Percentiles rank a stretch among this genome's conserved stretches.
Evolutionary conservation across 164 flowering plant species (phyloP).

Genomic region (Litsea cubeba): DNA sequence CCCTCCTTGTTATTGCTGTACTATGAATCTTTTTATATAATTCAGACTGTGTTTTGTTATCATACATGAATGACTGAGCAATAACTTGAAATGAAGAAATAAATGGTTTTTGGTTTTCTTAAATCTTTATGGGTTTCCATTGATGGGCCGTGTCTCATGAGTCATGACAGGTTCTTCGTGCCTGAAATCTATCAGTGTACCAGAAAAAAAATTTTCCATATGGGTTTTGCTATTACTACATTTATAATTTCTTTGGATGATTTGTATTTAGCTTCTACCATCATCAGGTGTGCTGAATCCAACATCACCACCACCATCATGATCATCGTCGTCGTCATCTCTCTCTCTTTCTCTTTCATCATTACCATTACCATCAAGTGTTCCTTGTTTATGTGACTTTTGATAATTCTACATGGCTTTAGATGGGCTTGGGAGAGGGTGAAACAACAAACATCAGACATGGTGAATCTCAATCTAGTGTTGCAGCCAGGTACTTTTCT

Average conservation of each 20-base stretch:
- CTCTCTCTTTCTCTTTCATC: background rate
- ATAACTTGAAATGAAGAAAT: background rate
- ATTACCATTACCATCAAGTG: too few relatives aligned
- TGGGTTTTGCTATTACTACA: background rate
- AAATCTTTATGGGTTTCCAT: too few relatives aligned
- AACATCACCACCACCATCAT: too few relatives aligned
- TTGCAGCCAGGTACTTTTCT: slow-evolving; percentile 22
- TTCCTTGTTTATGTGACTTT: background rate
- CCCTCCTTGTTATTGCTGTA: background rate
- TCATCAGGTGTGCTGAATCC: too few relatives aligned
- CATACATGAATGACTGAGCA: slow-evolving; percentile 22
- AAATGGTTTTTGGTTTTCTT: background rate
- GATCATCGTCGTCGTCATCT: background rate
- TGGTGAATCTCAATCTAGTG: slow-evolving; percentile 38
- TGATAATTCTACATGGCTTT: slow-evolving; percentile 5
- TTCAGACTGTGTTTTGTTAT: slow-evolving; percentile 32
- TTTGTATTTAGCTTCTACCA: background rate
- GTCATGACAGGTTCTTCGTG: too few relatives aligned
- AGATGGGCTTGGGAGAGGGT: slow-evolving; percentile 58
- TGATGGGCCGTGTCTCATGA: background rate
- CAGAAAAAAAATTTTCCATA: background rate
- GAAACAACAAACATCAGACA: slow-evolving; percentile 49
- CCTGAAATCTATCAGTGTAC: too few relatives aligned
- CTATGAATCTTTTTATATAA: slow-evolving; percentile 3
- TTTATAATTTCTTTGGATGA: background rate